Percentiles rank a stretch among this genome's conserved stretches.
phyloP scores from a whole-genome alignment of 2,329 filamentous ascomycete species.

The Cladophialophora chaetospira region DNA sequence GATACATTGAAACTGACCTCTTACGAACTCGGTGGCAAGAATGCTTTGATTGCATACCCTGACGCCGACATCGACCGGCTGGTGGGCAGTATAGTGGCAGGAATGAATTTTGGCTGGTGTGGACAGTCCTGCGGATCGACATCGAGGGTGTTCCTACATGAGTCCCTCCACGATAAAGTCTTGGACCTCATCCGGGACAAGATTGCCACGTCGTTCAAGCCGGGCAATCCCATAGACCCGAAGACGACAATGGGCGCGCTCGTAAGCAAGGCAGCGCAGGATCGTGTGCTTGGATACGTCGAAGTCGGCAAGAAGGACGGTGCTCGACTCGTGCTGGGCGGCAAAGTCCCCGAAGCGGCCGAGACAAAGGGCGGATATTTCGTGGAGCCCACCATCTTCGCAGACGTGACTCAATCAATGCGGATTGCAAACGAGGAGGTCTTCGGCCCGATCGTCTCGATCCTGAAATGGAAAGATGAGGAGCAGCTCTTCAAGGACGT shows the following conservation, averaged over 20 bases:
- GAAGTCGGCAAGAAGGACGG: slow-evolving; percentile 23
- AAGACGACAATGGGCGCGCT: slow-evolving; percentile 20
- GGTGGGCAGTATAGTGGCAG: slow-evolving; percentile 62
- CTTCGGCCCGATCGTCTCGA: slow-evolving; percentile 24
- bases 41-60: slow-evolving; percentile 63
- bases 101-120: slow-evolving; percentile 35
- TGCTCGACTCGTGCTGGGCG: slow-evolving; percentile 14
- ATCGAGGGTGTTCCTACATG: slow-evolving; percentile 65
- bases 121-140: slow-evolving; percentile 65
- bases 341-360: slow-evolving; percentile 1
- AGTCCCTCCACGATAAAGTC: slow-evolving; percentile 63
- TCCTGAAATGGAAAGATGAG: slow-evolving; percentile 19
- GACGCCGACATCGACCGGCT: slow-evolving; percentile 68
- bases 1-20: slow-evolving; percentile 59
- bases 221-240: slow-evolving; percentile 68
- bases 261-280: slow-evolving; percentile 18
- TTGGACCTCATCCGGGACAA: slow-evolving; percentile 63
- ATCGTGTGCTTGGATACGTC: slow-evolving; percentile 19
- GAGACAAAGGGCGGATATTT: slow-evolving; percentile 22
- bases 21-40: slow-evolving; percentile 67
- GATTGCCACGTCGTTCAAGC: slow-evolving; percentile 58
- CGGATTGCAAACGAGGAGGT: slow-evolving; percentile 26
- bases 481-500: slow-evolving; percentile 12
- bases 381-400: slow-evolving; percentile 25
- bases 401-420: slow-evolving; percentile 23